phyloP scores from a whole-genome alignment of 345 rosid species.

The Heritiera fomes region DNA sequence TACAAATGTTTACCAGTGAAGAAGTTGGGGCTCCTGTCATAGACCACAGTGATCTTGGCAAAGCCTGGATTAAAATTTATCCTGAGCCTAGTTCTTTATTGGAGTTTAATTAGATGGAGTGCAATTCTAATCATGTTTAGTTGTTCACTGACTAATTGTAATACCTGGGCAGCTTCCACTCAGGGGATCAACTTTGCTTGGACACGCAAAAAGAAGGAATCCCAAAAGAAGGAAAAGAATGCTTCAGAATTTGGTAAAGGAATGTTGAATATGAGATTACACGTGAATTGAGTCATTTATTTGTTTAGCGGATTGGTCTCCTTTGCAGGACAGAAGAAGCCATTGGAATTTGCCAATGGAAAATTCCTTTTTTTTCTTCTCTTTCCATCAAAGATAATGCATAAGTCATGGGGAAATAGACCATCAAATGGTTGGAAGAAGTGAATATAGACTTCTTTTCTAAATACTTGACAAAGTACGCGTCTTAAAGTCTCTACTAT shows the following conservation, averaged over 20 bases:
- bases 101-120: background rate
- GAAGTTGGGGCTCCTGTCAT: background rate
- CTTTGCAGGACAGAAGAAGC: background rate
- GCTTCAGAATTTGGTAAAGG: slow-evolving; percentile 16
- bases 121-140: background rate
- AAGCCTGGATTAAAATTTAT: background rate
- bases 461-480: no score
- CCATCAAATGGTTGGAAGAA: no score
- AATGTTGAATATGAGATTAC: background rate
- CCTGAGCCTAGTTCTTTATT: background rate
- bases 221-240: background rate
- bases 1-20: background rate
- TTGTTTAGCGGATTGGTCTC: background rate
- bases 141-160: background rate
- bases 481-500: no score
- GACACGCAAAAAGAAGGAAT: background rate
- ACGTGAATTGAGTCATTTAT: background rate
- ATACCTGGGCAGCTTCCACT: background rate
- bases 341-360: background rate
- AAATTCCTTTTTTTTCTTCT: background rate
- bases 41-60: background rate
- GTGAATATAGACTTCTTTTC: no score
- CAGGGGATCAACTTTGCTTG: slow-evolving; percentile 11
- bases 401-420: background rate
- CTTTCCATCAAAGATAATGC: background rate